phyloP scores from a whole-genome alignment of 208 protist species.

The Acanthamoeba lenticulata region DNA sequence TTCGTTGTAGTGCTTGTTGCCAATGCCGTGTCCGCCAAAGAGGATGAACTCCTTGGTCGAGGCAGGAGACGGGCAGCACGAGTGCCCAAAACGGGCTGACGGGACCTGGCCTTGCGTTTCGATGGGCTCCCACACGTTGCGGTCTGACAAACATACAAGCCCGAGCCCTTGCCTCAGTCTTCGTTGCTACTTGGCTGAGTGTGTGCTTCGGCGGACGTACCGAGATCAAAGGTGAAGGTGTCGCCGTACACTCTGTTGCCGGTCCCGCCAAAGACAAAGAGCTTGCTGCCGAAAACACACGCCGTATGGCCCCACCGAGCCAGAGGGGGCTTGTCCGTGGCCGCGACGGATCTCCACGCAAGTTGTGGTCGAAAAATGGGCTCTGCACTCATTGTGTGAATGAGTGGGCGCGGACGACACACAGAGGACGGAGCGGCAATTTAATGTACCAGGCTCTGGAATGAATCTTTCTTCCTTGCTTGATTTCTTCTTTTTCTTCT shows the following conservation, averaged over 20 bases:
- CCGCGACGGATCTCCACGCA: not conserved
- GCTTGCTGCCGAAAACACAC: conserved; percentile 18
- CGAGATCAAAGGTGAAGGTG: conserved; percentile 35
- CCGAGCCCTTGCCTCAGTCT: not conserved
- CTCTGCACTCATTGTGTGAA: not conserved
- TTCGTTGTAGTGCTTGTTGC: conserved; percentile 62
- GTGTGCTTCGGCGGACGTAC: not conserved
- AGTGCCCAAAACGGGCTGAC: conserved; percentile 21
- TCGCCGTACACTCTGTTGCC: conserved; percentile 44
- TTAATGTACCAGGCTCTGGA: not conserved
- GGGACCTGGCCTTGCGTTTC: not conserved
- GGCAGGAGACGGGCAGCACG: not conserved
- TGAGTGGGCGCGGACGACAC: not conserved
- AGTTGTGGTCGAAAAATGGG: not conserved
- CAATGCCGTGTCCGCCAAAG: not conserved
- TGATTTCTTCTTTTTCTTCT: conserved; percentile 52
- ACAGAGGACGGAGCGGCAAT: not conserved
- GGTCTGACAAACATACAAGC: not conserved
- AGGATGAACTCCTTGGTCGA: conserved; percentile 30
- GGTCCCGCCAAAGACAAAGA: conserved; percentile 53
- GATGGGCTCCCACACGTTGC: conserved; percentile 10
- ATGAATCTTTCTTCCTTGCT: not conserved
- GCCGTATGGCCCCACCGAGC: conserved; percentile 48
- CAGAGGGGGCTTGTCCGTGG: conserved; percentile 2
- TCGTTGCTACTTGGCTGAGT: not conserved